Evolutionary conservation across 2,329 filamentous ascomycete genomes (phyloP).

Genomic region (Stemphylium beticola): DNA sequence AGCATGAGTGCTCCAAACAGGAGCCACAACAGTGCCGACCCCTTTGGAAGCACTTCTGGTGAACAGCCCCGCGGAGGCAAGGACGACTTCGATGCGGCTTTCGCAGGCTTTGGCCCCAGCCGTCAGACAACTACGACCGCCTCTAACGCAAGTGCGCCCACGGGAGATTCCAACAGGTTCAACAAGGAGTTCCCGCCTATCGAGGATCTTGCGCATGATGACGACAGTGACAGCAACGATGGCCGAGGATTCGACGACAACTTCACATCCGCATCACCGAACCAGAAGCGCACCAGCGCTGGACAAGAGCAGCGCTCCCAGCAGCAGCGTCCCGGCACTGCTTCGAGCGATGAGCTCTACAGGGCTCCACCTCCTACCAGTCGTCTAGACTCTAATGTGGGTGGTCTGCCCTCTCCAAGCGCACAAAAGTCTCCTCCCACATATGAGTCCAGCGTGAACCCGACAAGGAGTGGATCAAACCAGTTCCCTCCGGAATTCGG

Average conservation of each 20-base stretch:
- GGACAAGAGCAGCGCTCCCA: slow-evolving; percentile 34
- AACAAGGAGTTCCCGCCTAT: slow-evolving; percentile 91
- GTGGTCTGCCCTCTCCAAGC: slow-evolving; percentile 57
- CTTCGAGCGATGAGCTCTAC: slow-evolving; percentile 41
- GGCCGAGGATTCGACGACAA: slow-evolving; percentile 90
- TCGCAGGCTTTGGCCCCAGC: slow-evolving; percentile 71
- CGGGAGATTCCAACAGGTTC: slow-evolving; percentile 57
- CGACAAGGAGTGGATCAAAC: slow-evolving; percentile 47
- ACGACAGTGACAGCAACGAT: slow-evolving; percentile 74
- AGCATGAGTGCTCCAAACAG: slow-evolving; percentile 56
- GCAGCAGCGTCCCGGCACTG: slow-evolving; percentile 37
- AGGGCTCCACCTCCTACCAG: slow-evolving; percentile 42
- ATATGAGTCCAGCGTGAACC: slow-evolving; percentile 57
- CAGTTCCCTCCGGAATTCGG: slow-evolving; percentile 62
- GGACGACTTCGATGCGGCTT: slow-evolving; percentile 84
- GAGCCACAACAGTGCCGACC: slow-evolving; percentile 51
- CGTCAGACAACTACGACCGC: slow-evolving; percentile 57
- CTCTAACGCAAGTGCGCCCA: slow-evolving; percentile 38
- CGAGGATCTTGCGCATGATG: slow-evolving; percentile 79
- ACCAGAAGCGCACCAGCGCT: slow-evolving; percentile 40
- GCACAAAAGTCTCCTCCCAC: slow-evolving; percentile 65
- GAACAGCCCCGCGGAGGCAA: slow-evolving; percentile 59
- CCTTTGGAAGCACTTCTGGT: slow-evolving; percentile 44
- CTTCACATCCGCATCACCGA: slow-evolving; percentile 70
- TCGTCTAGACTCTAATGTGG: slow-evolving; percentile 44